phyloP scores from a whole-genome alignment of 176 grass and related monocot genomes.

The Aegilops tauschii region DNA sequence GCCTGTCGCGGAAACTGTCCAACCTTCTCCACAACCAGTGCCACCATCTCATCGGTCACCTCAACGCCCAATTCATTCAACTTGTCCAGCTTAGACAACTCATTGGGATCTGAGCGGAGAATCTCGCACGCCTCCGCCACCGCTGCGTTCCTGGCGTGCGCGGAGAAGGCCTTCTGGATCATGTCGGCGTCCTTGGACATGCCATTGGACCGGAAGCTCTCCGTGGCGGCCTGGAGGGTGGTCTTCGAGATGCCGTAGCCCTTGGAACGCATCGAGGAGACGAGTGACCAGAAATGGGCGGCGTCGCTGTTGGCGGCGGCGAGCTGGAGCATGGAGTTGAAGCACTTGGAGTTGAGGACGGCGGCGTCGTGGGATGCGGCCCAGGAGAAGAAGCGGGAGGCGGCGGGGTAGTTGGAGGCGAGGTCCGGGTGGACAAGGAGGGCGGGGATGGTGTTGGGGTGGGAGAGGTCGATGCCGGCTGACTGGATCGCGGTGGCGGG shows the following conservation, averaged over 20 bases:
- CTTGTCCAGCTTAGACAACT: conserved; percentile 24
- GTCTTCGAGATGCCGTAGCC: conserved; percentile 63
- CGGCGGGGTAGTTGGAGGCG: conserved; percentile 37
- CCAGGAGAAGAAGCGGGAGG: conserved; percentile 61
- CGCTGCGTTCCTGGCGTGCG: conserved; percentile 37
- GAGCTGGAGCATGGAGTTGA: conserved; percentile 69
- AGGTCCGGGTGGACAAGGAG: conserved; percentile 47
- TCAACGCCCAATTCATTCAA: conserved; percentile 24
- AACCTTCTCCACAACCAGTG: conserved; percentile 51
- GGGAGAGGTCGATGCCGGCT: conserved; percentile 43
- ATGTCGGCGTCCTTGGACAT: conserved; percentile 47
- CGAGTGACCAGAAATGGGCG: conserved; percentile 57
- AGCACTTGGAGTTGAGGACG: conserved; percentile 49
- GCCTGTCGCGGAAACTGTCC: conserved; percentile 43
- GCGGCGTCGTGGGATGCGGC: conserved; percentile 24
- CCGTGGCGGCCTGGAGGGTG: conserved; percentile 48
- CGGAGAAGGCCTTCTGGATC: conserved; percentile 48
- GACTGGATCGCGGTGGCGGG: conserved; percentile 38
- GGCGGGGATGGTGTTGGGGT: conserved; percentile 47
- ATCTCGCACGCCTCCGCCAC: conserved; percentile 46
- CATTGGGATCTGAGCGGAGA: conserved; percentile 31
- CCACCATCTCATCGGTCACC: conserved; percentile 53
- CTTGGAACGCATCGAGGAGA: conserved; percentile 55
- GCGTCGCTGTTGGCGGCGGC: conserved; percentile 46
- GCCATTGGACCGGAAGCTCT: conserved; percentile 47